Evolutionary conservation across 805 yeast genomes (phyloP).

Genomic region (Spathaspora arborariae): DNA sequence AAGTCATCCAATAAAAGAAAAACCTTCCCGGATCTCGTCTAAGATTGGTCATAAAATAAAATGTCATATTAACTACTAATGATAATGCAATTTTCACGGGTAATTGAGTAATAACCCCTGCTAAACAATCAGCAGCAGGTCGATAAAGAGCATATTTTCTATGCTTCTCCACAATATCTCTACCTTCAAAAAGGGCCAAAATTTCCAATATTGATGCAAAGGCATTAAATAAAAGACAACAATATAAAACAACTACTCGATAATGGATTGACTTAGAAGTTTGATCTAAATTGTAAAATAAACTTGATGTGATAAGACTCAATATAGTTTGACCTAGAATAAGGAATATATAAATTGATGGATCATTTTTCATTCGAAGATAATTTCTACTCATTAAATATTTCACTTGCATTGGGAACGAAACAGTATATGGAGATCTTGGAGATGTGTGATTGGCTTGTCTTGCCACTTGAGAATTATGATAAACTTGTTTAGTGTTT

Average conservation of each 20-base stretch:
- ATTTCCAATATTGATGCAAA: conserved; percentile 59
- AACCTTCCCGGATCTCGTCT: conserved; percentile 34
- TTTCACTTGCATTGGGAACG: conserved; percentile 47
- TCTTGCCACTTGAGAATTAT: conserved; percentile 27
- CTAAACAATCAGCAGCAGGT: conserved; percentile 71
- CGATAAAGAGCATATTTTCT: conserved; percentile 67
- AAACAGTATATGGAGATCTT: conserved; percentile 36
- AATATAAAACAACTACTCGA: conserved; percentile 62
- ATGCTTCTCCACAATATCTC: conserved; percentile 69
- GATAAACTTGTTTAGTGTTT: conserved; percentile 16
- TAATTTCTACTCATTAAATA: conserved; percentile 52
- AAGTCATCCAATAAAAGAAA: conserved; percentile 34
- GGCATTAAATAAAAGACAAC: conserved; percentile 57
- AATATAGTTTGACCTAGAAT: conserved; percentile 51
- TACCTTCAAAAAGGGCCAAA: conserved; percentile 52
- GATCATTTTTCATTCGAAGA: conserved; percentile 53
- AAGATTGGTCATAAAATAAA: conserved; percentile 49
- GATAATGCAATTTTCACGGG: conserved; percentile 51
- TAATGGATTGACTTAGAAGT: conserved; percentile 55
- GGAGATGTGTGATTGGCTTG: conserved; percentile 36
- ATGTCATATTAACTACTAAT: conserved; percentile 24
- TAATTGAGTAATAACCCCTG: conserved; percentile 55
- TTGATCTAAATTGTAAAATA: conserved; percentile 48
- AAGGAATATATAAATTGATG: conserved; percentile 49
- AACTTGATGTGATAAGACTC: conserved; percentile 58